Conservation (phyloP, 164 flowering plant species). For the Macadamia integrifolia region DNA sequence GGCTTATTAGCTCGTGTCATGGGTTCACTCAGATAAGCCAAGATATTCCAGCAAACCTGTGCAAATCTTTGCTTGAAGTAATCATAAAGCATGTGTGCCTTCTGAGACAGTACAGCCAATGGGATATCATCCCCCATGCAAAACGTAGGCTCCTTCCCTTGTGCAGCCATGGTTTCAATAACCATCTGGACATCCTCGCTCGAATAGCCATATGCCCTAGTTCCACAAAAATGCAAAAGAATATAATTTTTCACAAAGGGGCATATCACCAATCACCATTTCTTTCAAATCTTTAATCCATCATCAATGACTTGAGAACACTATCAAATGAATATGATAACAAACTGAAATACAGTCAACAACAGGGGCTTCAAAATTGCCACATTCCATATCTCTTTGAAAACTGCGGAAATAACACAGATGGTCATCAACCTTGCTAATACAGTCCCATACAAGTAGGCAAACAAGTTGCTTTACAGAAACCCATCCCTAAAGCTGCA, state of each 20-base stretch:
- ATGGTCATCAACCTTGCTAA: too few species aligned
- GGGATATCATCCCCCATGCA: constrained; percentile 99
- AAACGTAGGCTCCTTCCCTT: constrained; percentile 99
- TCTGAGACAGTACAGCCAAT: constrained; percentile 82
- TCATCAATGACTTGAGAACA: too few species aligned
- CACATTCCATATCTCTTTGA: too few species aligned
- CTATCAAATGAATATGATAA: too few species aligned
- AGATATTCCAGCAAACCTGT: constrained; percentile 51
- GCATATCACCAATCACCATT: not conserved
- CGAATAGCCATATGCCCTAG: constrained; percentile 97
- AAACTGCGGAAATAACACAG: too few species aligned
- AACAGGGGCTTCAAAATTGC: not conserved
- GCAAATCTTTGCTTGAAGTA: constrained; percentile 99
- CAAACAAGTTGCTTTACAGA: too few species aligned
- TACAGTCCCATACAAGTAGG: too few species aligned
- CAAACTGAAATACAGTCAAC: not conserved
- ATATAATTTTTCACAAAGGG: not conserved
- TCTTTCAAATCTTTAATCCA: not conserved
- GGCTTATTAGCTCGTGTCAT: not conserved
- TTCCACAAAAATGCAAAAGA: constrained; percentile 12
- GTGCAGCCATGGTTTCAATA: constrained; percentile 94
- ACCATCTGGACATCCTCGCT: constrained; percentile 99
- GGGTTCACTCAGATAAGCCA: constrained; percentile 1
- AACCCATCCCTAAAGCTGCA: too few species aligned
- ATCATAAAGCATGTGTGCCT: constrained; percentile 90